Conservation (phyloP, 345 rosid species). For the Camelina neglecta region DNA sequence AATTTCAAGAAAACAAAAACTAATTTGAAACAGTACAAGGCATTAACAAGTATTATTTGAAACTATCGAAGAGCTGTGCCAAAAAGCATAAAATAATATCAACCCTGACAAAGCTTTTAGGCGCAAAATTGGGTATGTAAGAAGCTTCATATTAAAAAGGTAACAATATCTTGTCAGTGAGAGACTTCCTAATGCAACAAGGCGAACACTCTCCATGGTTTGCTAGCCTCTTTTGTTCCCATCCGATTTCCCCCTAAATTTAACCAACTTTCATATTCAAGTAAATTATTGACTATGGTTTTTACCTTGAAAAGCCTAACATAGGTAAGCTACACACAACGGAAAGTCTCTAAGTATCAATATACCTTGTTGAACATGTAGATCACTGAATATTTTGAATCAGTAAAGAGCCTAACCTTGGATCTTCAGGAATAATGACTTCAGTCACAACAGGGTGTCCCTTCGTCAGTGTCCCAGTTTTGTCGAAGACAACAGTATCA, state of each 20-base stretch:
- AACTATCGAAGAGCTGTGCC: slow-evolving; percentile 3
- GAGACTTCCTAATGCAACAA: not conserved
- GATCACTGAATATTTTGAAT: not conserved
- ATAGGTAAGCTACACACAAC: not conserved
- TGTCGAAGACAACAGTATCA: slow-evolving; percentile 82
- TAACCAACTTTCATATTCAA: slow-evolving; percentile 2
- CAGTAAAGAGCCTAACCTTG: slow-evolving; percentile 59
- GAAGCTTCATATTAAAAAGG: too few relatives aligned
- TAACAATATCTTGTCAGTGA: too few relatives aligned
- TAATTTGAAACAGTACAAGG: slow-evolving; percentile 3
- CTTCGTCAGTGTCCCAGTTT: slow-evolving; percentile 90
- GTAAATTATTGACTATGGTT: not conserved
- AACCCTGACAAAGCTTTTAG: too few relatives aligned
- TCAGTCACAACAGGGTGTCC: slow-evolving; percentile 90
- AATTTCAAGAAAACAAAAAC: slow-evolving; percentile 10
- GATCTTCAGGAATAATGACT: slow-evolving; percentile 55
- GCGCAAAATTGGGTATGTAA: too few relatives aligned
- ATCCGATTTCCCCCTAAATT: slow-evolving; percentile 5
- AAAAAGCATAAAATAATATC: not conserved
- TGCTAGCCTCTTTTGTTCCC: not conserved
- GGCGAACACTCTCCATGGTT: not conserved
- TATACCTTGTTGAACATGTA: slow-evolving; percentile 4
- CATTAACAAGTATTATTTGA: not conserved
- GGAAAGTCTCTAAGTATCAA: slow-evolving; percentile 11
- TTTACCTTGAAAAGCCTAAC: not conserved